Conservation (phyloP, 2,329 filamentous ascomycete genomes). For the Leptographium wingfieldii region DNA sequence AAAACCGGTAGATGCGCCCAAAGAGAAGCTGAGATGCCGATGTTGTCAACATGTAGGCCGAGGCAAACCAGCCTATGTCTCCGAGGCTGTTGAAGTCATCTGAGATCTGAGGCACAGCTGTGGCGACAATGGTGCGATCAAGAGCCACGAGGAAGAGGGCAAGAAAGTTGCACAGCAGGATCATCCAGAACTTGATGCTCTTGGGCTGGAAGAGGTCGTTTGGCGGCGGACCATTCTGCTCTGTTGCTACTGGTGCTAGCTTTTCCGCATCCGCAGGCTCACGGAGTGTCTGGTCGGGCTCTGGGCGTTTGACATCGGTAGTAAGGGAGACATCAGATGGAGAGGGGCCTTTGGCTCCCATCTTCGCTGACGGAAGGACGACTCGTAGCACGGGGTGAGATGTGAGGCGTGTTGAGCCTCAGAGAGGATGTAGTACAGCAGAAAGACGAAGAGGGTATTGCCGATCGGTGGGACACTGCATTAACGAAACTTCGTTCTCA, state of each 20-base stretch:
- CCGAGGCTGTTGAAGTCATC: slow-evolving; percentile 43
- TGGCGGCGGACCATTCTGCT: slow-evolving; percentile 6
- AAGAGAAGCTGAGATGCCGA: slow-evolving; percentile 41
- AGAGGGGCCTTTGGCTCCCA: not conserved
- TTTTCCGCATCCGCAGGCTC: slow-evolving; percentile 16
- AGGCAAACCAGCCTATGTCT: slow-evolving; percentile 53
- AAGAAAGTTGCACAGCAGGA: slow-evolving; percentile 39
- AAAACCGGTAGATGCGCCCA: slow-evolving; percentile 42
- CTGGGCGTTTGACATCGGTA: slow-evolving; percentile 4
- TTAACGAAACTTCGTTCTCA: no score
- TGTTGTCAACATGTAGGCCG: slow-evolving; percentile 47
- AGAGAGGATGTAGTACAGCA: not conserved
- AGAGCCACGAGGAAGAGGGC: slow-evolving; percentile 46
- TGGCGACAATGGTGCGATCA: slow-evolving; percentile 43
- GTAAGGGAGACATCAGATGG: not conserved
- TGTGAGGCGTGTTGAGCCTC: not conserved
- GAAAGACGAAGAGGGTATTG: not conserved
- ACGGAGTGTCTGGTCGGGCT: not conserved
- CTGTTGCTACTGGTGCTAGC: slow-evolving; percentile 8
- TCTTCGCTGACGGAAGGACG: not conserved
- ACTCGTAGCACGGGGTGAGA: not conserved
- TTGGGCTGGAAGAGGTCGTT: slow-evolving; percentile 36
- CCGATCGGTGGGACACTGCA: not conserved
- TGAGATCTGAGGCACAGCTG: slow-evolving; percentile 41
- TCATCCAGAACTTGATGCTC: slow-evolving; percentile 42